These are phyloP conservation scores for Fusarium euwallaceae DNA, from an alignment of 2,329 filamentous ascomycete species.

Conservation along the genomic window DNA sequence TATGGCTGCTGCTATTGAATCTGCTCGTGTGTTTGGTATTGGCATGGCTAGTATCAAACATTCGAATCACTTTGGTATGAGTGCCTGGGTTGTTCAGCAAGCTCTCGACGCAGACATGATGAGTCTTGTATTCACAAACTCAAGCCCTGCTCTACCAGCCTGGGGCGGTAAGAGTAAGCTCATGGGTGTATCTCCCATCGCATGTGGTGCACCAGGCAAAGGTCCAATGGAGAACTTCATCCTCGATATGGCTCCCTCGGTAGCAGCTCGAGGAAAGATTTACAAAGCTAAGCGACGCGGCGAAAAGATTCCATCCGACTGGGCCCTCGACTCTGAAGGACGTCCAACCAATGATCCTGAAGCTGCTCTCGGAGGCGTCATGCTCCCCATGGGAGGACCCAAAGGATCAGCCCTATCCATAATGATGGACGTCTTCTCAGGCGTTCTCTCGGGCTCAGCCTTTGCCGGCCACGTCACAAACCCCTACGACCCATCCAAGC, in stretches of 20 bases:
- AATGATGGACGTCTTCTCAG: slow-evolving; percentile 93
- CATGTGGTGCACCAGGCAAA: slow-evolving; percentile 78
- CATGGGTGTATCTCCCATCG: slow-evolving; percentile 80
- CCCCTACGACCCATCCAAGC: slow-evolving; percentile 79
- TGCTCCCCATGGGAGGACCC: slow-evolving; percentile 88
- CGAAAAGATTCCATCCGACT: slow-evolving; percentile 78
- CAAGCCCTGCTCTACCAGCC: slow-evolving; percentile 77
- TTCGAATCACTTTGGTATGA: slow-evolving; percentile 88
- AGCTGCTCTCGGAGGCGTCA: slow-evolving; percentile 79
- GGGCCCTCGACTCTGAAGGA: slow-evolving; percentile 81
- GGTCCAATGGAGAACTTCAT: slow-evolving; percentile 71
- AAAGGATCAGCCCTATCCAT: slow-evolving; percentile 83
- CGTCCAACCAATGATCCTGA: slow-evolving; percentile 78
- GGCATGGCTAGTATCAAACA: slow-evolving; percentile 82
- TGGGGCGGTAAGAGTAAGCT: slow-evolving; percentile 78
- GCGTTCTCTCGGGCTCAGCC: slow-evolving; percentile 80
- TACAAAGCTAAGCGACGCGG: slow-evolving; percentile 77
- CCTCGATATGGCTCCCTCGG: slow-evolving; percentile 79
- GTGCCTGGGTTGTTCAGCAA: slow-evolving; percentile 83
- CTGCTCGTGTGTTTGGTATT: slow-evolving; percentile 75
- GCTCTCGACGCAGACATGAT: slow-evolving; percentile 80
- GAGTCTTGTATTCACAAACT: slow-evolving; percentile 79
- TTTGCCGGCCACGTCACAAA: slow-evolving; percentile 83
- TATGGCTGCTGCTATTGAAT: slow-evolving; percentile 76
- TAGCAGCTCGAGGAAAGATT: slow-evolving; percentile 79